These are phyloP conservation scores for Citrullus mucosospermus DNA, from an alignment of 306 rosid species.

Conservation along the genomic window DNA sequence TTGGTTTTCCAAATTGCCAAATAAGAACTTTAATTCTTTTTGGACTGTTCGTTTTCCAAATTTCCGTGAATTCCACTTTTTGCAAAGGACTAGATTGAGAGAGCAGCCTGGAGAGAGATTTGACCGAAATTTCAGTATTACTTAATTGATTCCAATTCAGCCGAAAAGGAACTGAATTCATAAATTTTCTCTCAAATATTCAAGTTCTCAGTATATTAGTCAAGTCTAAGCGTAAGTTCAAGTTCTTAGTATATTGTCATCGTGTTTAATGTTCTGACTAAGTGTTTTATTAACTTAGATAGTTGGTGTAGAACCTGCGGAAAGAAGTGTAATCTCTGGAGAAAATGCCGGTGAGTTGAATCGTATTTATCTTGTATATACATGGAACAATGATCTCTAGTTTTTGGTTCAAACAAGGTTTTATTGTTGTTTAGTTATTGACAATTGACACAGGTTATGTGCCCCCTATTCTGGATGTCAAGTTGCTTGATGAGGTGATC, in stretches of 20 bases:
- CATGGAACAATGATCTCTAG: conserved; percentile 2
- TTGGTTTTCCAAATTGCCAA: neutral
- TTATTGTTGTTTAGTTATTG: neutral
- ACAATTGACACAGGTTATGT: conserved; percentile 52
- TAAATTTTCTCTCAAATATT: neutral
- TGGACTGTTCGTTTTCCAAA: neutral
- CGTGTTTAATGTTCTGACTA: neutral
- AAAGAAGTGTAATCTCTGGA: conserved; percentile 66
- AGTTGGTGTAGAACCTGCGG: conserved; percentile 95
- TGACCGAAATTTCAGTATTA: neutral
- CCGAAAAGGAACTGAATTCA: neutral
- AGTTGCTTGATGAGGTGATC: conserved; percentile 84
- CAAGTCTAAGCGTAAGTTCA: too few relatives aligned
- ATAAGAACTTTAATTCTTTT: neutral
- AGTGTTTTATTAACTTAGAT: conserved; percentile 32
- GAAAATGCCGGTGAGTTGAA: conserved; percentile 50
- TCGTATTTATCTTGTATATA: neutral
- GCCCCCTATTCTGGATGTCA: conserved; percentile 72
- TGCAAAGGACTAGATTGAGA: neutral
- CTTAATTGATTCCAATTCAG: neutral
- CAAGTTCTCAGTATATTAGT: neutral
- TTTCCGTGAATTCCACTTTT: neutral
- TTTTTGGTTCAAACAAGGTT: conserved; percentile 11
- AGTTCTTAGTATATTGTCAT: too few relatives aligned
- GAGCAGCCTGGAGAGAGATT: neutral